Base-by-base conservation (phyloP, 1,139 yeast species). In the Arxiozyma slooffiae region DNA sequence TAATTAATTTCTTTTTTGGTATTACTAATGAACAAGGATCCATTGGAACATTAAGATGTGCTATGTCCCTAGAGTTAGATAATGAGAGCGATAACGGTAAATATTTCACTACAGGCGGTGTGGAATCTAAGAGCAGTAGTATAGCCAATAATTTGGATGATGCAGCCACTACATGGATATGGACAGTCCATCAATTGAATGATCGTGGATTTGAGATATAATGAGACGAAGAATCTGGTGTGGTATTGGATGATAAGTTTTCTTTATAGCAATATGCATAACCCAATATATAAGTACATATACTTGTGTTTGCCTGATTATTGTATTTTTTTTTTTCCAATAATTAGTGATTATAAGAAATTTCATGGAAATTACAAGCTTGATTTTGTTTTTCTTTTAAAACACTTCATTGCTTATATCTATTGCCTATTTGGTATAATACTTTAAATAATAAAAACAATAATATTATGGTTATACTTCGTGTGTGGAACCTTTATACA, bases 161-260 rank as follows among this genome's bases (percentile, higher is more conserved):
- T 59, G 86, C 87, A 1, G 82, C 84, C 8, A 70, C 80, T 48
- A 81, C 87, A 18, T 87, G 95, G 92, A 79, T 80, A n/a, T 86
- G 95, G 95, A 83, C 95, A 0, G 76, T 80, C 6, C 76, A 73
- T 48, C 77, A 83, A 61, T 67, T 87, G 52, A 73, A 77, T 53
- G 74, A 77, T 54, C 70, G 86, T 49, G 79, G 81, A 16, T 70
- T 53, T 43, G 57, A 61, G 14, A 50, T 63, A 38, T 63, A 47
- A 52, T n/a, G 17, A 17, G 26, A 24, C 18, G 8, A 8, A 26
- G 2, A 30, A 30, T 14, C 3, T n/a, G 11, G 9, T 3, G 14
- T 30, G n/a, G 11, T 30, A 30, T 30, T 30, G n/a, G n/a, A n/a
- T 11, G 2, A 6, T 30, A 30, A n/a, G 36, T 30, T 8, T 30